A percentile compares a stretch with the other conserved stretches of the same genome.
Conservation (phyloP, 345 rosid species). For the Gossypium turneri region DNA sequence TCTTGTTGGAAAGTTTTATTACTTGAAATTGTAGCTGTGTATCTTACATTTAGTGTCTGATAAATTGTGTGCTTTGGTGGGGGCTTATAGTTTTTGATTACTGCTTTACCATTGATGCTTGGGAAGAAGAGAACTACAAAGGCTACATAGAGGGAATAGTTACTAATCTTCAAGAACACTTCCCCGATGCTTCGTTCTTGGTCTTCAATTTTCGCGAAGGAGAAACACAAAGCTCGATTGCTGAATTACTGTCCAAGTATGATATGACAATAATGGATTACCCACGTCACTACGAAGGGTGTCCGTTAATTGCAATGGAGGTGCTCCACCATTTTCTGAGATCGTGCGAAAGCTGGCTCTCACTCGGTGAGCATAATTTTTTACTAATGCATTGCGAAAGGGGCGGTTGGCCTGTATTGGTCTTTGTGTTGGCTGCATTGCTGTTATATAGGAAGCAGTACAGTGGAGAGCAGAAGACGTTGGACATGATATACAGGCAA, state of each 20-base stretch:
- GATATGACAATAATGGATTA: conserved; percentile 95
- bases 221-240: conserved; percentile 48
- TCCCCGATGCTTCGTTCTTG: conserved; percentile 71
- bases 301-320: conserved; percentile 80
- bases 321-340: conserved; percentile 85
- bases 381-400: conserved; percentile 85
- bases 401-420: conserved; percentile 88
- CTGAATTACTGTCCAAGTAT: conserved; percentile 56
- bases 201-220: conserved; percentile 92
- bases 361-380: conserved; percentile 71
- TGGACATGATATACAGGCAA: conserved; percentile 90
- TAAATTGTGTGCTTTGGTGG: conserved; percentile 8
- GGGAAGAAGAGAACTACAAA: conserved; percentile 62
- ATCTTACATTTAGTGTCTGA: conserved; percentile 18
- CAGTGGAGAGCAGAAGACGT: conserved; percentile 75
- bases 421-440: conserved; percentile 77
- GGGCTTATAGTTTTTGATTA: conserved; percentile 67
- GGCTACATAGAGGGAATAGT: conserved; percentile 60
- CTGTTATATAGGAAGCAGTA: conserved; percentile 81
- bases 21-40: neutral
- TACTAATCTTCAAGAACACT: conserved; percentile 64
- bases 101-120: conserved; percentile 70
- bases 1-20: neutral
- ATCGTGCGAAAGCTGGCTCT: conserved; percentile 94
- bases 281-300: conserved; percentile 90